These are phyloP conservation scores for Rhamnella rubrinervis DNA, from an alignment of 331 rosid genomes.

Conservation along the genomic window DNA sequence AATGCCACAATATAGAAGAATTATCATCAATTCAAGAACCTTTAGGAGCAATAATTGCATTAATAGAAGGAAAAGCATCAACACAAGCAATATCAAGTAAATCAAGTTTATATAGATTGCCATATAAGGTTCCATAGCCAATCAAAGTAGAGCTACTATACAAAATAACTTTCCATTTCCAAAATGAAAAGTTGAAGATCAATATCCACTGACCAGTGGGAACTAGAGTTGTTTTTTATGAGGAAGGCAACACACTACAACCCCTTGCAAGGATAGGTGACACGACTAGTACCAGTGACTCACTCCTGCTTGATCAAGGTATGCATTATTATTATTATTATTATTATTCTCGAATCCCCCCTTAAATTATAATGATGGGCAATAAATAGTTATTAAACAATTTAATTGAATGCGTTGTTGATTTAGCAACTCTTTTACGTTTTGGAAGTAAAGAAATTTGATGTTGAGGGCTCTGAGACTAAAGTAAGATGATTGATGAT, in stretches of 20 bases:
- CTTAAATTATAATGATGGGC: no score
- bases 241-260: conserved; percentile 70
- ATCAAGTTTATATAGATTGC: no score
- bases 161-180: no score
- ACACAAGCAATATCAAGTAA: no score
- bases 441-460: no score
- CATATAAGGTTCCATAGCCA: no score
- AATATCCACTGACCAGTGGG: conserved; percentile 78
- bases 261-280: conserved; percentile 80
- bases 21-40: background rate
- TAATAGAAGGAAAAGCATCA: background rate
- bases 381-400: no score
- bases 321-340: conserved; percentile 1
- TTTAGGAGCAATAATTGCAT: background rate
- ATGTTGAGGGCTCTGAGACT: no score
- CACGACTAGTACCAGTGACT: conserved; percentile 34
- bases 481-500: no score
- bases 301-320: conserved; percentile 66
- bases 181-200: conserved; percentile 59
- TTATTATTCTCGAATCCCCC: background rate
- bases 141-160: no score
- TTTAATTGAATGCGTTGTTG: no score
- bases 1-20: background rate
- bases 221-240: conserved; percentile 75
- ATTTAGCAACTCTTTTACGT: no score